phyloP scores from a whole-genome alignment of 345 rosid genomes.

The Brassica nigra region DNA sequence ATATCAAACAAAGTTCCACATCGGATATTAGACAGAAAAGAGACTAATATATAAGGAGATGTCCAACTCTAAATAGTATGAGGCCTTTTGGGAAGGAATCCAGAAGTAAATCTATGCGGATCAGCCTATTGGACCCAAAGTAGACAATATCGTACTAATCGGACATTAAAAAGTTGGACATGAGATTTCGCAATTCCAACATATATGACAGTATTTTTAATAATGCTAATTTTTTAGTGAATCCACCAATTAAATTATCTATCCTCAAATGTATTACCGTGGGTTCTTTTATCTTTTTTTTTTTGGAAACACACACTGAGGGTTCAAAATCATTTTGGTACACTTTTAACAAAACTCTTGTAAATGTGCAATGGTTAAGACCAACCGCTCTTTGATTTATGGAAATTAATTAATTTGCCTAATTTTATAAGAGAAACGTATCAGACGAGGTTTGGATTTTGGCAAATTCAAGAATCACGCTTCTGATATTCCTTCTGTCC shows the following conservation, averaged over 20 bases:
- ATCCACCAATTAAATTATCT: not conserved
- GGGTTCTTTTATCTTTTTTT: no score
- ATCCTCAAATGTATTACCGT: no score
- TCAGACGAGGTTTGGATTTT: slow-evolving; percentile 4
- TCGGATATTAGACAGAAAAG: no score
- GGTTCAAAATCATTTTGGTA: not conserved
- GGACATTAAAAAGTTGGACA: no score
- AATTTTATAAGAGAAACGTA: not conserved
- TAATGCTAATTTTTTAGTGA: not conserved
- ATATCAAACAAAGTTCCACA: no score
- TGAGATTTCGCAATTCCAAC: no score
- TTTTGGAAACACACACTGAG: not conserved
- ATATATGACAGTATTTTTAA: not conserved
- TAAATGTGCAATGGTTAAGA: not conserved
- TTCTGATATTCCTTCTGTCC: slow-evolving; percentile 43
- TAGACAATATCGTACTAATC: no score
- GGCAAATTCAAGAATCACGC: slow-evolving; percentile 40
- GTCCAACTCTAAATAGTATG: no score
- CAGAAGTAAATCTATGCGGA: no score
- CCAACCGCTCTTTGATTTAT: not conserved
- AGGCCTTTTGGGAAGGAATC: no score
- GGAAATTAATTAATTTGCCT: not conserved
- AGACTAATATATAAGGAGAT: no score
- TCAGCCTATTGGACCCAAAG: no score
- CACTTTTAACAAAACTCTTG: not conserved